Base-by-base conservation (phyloP, 1,284 basidiomycete species). In the Sphaerobolus stellatus region DNA sequence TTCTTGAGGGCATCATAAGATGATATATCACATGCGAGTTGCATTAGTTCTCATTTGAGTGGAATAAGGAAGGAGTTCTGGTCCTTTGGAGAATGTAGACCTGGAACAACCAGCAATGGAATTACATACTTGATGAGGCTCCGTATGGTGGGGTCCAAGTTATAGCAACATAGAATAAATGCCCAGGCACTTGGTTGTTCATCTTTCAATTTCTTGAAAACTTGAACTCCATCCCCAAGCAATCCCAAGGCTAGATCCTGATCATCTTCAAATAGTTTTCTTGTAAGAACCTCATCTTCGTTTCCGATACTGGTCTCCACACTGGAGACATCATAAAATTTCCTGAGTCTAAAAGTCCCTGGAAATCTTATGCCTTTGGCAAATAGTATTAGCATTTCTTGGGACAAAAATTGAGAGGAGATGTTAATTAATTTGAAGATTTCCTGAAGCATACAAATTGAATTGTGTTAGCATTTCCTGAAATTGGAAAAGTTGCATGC, bases 81-180 rank as follows among this genome's bases (percentile, higher is more conserved):
- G 38, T 71, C 65, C 36, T 68, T 68, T 24, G 68, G 68, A 30
- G 60, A 46, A 16, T 62, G 50, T 2, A 70, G 73, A 9, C 73
- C 69, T 25, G 71, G 71, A 40, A 73, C 68, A n/a, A 71, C 56
- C n/a, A 69, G 67, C 48, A 67, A 29, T 54, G 61, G 66, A 7
- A 69, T 56, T 3, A 72, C 53, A 48, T 69, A 59, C 16, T 60
- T 38, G 18, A 65, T 47, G 45, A 62, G 64, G 31, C 47, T 59
- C 7, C 62, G 58, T n/a, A 68, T 59, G 16, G 61, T 54, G 13
- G 71, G 68, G 33, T 65, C 60, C n/a, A 73, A 58, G 55, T 71
- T 71, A 55, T 65, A 67, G 45, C 67, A 68, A 29, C 66, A 52
- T 2, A 69, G 25, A 30, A 72, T 51, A 16, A 70, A 48, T 5